A percentile compares a stretch with the other conserved stretches of the same genome.
Evolutionary conservation across 352 stramenopile genomes (phyloP).

Genomic region (Phytophthora chlamydospora): DNA sequence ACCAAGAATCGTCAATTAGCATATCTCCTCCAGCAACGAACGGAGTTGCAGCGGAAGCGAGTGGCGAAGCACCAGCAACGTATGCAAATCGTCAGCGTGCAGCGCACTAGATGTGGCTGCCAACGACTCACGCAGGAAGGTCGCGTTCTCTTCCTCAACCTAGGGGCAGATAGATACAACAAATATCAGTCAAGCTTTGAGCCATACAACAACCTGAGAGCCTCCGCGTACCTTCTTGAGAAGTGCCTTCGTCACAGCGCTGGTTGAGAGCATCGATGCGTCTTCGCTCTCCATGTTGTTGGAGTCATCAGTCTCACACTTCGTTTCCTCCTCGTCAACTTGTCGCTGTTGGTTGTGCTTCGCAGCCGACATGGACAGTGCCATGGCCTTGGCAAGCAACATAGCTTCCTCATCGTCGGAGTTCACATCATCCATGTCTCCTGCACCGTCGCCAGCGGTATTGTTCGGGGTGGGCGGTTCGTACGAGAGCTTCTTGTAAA

Average conservation of each 20-base stretch:
- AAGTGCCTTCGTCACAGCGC: slow-evolving; percentile 46
- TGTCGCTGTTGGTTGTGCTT: slow-evolving; percentile 55
- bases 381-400: slow-evolving; percentile 89
- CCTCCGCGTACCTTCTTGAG: slow-evolving; percentile 58
- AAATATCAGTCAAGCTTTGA: neutral
- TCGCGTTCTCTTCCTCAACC: slow-evolving; percentile 72
- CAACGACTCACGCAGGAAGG: slow-evolving; percentile 62
- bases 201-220: neutral
- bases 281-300: slow-evolving; percentile 22
- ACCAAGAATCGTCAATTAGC: slow-evolving; percentile 22
- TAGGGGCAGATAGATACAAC: slow-evolving; percentile 25
- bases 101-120: slow-evolving; percentile 53
- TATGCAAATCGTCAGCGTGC: slow-evolving; percentile 74
- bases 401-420: slow-evolving; percentile 81
- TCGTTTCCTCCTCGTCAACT: slow-evolving; percentile 42
- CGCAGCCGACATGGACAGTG: slow-evolving; percentile 85
- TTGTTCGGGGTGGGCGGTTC: slow-evolving; percentile 17
- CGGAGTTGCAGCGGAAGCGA: slow-evolving; percentile 51
- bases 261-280: slow-evolving; percentile 23
- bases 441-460: slow-evolving; percentile 14
- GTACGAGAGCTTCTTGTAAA: slow-evolving; percentile 90
- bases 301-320: slow-evolving; percentile 28
- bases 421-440: slow-evolving; percentile 9
- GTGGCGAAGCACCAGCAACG: slow-evolving; percentile 55
- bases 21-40: slow-evolving; percentile 43